Conservation (phyloP, 225 moss, liverwort and hornwort species). For the Takakia lepidozioides region DNA sequence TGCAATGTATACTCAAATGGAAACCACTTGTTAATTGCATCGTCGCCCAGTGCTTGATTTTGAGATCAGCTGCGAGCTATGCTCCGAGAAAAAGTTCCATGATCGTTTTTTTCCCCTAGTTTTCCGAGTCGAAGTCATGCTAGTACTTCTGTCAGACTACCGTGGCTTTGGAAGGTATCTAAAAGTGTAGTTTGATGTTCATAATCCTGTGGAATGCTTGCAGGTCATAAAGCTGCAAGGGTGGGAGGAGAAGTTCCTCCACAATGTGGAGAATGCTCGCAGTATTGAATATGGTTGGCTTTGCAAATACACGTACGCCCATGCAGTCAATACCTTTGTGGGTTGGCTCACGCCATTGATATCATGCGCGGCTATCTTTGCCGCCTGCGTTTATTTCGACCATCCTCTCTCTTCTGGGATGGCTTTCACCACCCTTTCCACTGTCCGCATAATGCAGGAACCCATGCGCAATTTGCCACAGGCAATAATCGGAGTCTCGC, state of each 20-base stretch:
- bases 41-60: too few relatives aligned
- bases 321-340: constrained; percentile 31
- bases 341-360: constrained; percentile 68
- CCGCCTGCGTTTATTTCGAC: constrained; percentile 33
- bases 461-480: constrained; percentile 79
- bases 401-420: constrained; percentile 34
- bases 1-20: too few relatives aligned
- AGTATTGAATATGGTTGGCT: constrained; percentile 43
- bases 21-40: too few relatives aligned
- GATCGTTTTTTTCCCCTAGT: too few relatives aligned
- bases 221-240: constrained; percentile 93
- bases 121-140: too few relatives aligned
- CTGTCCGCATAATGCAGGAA: constrained; percentile 78
- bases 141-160: too few relatives aligned
- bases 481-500: constrained; percentile 57
- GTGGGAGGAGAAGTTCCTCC: constrained; percentile 69
- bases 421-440: constrained; percentile 79
- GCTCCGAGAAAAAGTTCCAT: too few relatives aligned
- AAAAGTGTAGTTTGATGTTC: too few relatives aligned
- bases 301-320: constrained; percentile 47
- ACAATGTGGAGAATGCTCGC: constrained; percentile 48
- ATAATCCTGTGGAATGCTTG: too few relatives aligned
- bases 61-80: too few relatives aligned
- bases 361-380: constrained; percentile 53
- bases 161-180: too few relatives aligned